Evolutionary conservation across 1,139 yeast species (phyloP).

Genomic region (Petasospora rhodanensis): DNA sequence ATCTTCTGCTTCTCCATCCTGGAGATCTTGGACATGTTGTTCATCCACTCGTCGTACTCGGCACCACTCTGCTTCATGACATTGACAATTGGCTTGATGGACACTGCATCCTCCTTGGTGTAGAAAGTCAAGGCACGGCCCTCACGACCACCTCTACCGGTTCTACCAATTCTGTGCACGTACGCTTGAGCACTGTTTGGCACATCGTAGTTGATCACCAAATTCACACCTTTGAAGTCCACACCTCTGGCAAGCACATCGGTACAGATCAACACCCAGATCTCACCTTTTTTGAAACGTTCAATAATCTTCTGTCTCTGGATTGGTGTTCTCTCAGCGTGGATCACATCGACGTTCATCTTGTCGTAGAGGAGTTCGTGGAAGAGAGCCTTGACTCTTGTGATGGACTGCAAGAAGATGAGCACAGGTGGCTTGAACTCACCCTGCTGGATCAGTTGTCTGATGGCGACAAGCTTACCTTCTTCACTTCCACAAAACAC

Average conservation of each 20-base stretch:
- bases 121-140: conserved; percentile 91
- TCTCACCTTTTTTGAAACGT: conserved; percentile 79
- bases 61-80: conserved; percentile 95
- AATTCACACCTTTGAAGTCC: conserved; percentile 91
- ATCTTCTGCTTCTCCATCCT: conserved; percentile 62
- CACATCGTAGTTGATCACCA: conserved; percentile 94
- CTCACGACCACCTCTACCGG: conserved; percentile 88
- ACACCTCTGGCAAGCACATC: conserved; percentile 96
- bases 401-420: conserved; percentile 85
- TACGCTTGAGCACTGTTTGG: conserved; percentile 93
- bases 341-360: conserved; percentile 90
- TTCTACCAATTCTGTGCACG: conserved; percentile 97
- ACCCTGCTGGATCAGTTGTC: conserved; percentile 82
- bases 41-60: conserved; percentile 77
- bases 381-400: conserved; percentile 91
- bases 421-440: conserved; percentile 91
- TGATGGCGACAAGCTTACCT: conserved; percentile 85
- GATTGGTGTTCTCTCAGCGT: conserved; percentile 86
- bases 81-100: conserved; percentile 79
- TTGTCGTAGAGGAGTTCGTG: conserved; percentile 90
- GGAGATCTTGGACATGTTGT: conserved; percentile 62
- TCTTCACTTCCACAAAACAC: conserved; percentile 91
- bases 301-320: conserved; percentile 87
- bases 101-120: conserved; percentile 79
- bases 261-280: conserved; percentile 96